A percentile compares a stretch with the other conserved stretches of the same genome.
Conservation (phyloP, 176 grass and related monocot genomes). For the Aegilops speltoides region DNA sequence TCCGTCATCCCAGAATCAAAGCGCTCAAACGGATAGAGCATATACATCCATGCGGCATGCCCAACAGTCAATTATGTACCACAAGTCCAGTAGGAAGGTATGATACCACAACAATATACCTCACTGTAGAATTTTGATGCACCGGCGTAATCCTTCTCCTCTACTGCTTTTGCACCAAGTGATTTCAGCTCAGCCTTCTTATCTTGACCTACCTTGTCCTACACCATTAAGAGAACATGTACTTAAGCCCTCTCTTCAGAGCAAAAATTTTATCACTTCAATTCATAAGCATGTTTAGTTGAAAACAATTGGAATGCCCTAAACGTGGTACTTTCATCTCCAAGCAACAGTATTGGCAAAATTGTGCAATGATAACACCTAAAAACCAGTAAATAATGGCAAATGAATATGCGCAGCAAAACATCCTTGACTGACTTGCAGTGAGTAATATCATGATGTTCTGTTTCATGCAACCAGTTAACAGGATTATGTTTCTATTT, state of each 20-base stretch:
- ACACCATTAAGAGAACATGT: background rate
- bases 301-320: background rate
- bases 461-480: background rate
- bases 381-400: background rate
- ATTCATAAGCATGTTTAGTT: background rate
- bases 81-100: background rate
- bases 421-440: background rate
- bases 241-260: background rate
- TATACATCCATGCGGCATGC: too few species aligned
- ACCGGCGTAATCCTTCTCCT: constrained; percentile 8
- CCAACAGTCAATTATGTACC: background rate
- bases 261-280: background rate
- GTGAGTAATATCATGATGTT: background rate
- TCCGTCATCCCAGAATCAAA: background rate
- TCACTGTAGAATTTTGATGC: constrained; percentile 24
- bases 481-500: background rate
- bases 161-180: constrained; percentile 28
- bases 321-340: background rate
- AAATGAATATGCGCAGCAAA: background rate
- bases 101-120: background rate
- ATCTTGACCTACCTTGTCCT: background rate
- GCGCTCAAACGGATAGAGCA: background rate
- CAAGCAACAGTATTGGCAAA: background rate
- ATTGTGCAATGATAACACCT: background rate
- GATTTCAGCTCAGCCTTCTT: constrained; percentile 20